Base-by-base conservation (phyloP, 129 eudicot species). In the Pseudognaphalium luteoalbum region DNA sequence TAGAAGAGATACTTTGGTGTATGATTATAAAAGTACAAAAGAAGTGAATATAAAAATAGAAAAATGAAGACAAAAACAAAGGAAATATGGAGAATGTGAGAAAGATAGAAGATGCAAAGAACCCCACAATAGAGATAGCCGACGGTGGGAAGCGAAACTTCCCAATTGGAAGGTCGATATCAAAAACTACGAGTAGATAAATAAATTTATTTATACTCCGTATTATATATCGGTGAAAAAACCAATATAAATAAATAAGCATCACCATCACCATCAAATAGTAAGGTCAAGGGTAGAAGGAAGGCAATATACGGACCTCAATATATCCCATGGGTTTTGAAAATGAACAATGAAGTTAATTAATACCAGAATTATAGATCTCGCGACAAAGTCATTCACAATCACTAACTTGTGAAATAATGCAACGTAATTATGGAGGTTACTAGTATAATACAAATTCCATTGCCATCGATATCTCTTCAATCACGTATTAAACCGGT, bases 131-230 rank as follows among this genome's bases (percentile, higher is more conserved):
- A 73, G 42, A 72, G 42, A 65, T 17, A 79, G 35, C 74, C 74
- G 51, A 66, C 79, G 70, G 79, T 66, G 62, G 72, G 78, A 54
- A 80, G 37, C 15, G 70, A 66, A 80, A 80, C 37, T 56, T 80
- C 28, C 79, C 66, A 72, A 79, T 50, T 17, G 6, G 34, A 39
- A 32, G 52, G 78, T 79, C 60, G 4, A 35, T 47, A 52, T 15
- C n/a, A 12, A 30, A 30, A 68, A 35, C 12, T 22, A 35, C n/a
- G n/a, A n/a, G n/a, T n/a, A 70, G 3, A 56, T 9, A 39, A 39
- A 39, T 9, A 39, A 6, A 37, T 37, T 6, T 7, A 7, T 8
- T 39, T 39, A 35, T n/a, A n/a, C n/a, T n/a, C n/a, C n/a, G n/a
- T n/a, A n/a, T n/a, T n/a, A n/a, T 0, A 0, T 39, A 39, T 39